phyloP scores from a whole-genome alignment of 1,284 basidiomycete genomes.

The Schizophyllum commune region DNA sequence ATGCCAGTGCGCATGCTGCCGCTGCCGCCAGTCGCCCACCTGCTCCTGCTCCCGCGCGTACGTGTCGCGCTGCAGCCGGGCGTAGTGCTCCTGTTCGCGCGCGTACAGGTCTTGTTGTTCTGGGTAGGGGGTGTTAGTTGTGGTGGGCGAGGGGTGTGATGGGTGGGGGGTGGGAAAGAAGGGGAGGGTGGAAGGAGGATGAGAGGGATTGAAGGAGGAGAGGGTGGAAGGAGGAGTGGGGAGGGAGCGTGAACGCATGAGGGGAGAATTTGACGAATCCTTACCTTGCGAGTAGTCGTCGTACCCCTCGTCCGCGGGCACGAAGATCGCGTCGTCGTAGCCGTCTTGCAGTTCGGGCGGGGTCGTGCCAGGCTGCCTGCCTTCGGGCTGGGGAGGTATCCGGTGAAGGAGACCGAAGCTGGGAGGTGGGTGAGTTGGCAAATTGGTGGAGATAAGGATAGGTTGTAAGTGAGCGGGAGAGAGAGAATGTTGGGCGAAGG shows the following conservation, averaged over 20 bases:
- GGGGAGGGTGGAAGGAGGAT: too few relatives aligned
- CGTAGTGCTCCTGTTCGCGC: neutral
- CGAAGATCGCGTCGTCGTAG: slow-evolving; percentile 59
- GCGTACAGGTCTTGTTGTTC: neutral
- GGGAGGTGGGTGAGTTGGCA: slow-evolving; percentile 9
- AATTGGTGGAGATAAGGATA: slow-evolving; percentile 1
- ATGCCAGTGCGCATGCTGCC: slow-evolving; percentile 35
- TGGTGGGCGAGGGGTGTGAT: too few relatives aligned
- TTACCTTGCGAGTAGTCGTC: neutral
- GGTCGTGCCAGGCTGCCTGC: slow-evolving; percentile 43
- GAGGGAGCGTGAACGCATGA: too few relatives aligned
- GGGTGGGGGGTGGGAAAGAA: too few relatives aligned
- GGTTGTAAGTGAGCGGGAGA: too few relatives aligned
- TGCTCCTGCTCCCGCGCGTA: slow-evolving; percentile 24
- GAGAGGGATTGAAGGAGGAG: too few relatives aligned
- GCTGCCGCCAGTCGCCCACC: slow-evolving; percentile 27
- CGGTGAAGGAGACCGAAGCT: slow-evolving; percentile 84
- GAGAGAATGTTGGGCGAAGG: too few relatives aligned
- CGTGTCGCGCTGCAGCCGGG: slow-evolving; percentile 19
- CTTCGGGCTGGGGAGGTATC: slow-evolving; percentile 64
- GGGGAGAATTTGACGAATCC: too few relatives aligned
- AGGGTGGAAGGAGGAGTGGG: too few relatives aligned
- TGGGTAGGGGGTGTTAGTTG: too few relatives aligned
- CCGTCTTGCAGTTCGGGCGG: slow-evolving; percentile 45
- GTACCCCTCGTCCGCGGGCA: slow-evolving; percentile 49